Percentiles rank a stretch among this genome's conserved stretches.
Evolutionary conservation across 495 filamentous ascomycete genomes (phyloP).

Genomic region (Tuber melanosporum): DNA sequence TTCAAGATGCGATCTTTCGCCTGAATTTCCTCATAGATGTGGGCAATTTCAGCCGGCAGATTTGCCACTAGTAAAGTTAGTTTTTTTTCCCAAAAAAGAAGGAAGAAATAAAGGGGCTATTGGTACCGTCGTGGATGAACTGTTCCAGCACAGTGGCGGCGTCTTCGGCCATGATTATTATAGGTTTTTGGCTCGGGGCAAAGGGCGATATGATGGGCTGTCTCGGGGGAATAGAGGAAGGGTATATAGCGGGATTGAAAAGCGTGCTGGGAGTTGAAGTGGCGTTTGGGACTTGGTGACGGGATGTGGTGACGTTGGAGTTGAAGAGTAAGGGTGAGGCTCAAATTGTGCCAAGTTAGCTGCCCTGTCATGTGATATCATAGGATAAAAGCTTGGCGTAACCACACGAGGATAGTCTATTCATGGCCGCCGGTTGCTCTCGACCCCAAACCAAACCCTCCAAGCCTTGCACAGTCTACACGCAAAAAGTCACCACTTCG

Average conservation of each 20-base stretch:
- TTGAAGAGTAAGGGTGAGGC: conserved; percentile 1
- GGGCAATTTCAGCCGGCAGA: conserved; percentile 81
- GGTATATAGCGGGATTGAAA: background rate
- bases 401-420: background rate
- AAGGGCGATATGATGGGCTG: background rate
- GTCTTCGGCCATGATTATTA: conserved; percentile 55
- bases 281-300: background rate
- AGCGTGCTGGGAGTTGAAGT: background rate
- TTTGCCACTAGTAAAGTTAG: conserved; percentile 60
- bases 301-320: conserved; percentile 30
- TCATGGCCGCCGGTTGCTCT: background rate
- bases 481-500: background rate
- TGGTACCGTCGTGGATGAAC: conserved; percentile 70
- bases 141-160: conserved; percentile 85
- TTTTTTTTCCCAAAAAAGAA: background rate
- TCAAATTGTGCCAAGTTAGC: background rate
- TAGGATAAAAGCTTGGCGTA: background rate
- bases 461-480: background rate
- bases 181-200: background rate
- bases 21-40: conserved; percentile 88
- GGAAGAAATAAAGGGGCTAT: conserved; percentile 4
- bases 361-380: background rate
- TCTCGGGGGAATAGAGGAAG: background rate
- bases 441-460: background rate
- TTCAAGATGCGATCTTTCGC: conserved; percentile 78